These are phyloP conservation scores for Fusarium sp. DNA, from an alignment of 2,329 filamentous ascomycete genomes.

Conservation along the genomic window DNA sequence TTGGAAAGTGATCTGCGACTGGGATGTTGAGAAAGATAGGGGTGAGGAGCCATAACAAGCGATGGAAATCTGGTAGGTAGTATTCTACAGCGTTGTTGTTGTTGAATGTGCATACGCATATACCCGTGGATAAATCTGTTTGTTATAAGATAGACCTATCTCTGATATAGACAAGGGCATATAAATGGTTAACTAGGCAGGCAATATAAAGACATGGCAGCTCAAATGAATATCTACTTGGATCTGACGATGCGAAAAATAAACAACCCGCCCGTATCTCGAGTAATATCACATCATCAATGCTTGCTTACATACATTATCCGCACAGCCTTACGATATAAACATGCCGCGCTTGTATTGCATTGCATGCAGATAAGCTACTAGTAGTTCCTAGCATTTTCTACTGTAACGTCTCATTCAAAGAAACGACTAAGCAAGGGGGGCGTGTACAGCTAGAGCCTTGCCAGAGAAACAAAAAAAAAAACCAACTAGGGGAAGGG, in stretches of 20 bases:
- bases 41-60: constrained; percentile 17
- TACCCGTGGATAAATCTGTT: constrained; percentile 19
- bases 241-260: not conserved
- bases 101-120: constrained; percentile 25
- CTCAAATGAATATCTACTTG: not conserved
- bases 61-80: constrained; percentile 23
- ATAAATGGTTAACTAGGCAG: not conserved
- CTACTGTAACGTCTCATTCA: constrained; percentile 22
- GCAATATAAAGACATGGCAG: not conserved
- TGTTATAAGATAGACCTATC: constrained; percentile 3
- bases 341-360: not conserved
- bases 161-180: constrained; percentile 26
- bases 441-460: constrained; percentile 26
- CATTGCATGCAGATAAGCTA: constrained; percentile 27
- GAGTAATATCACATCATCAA: not conserved
- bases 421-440: constrained; percentile 30
- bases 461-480: constrained; percentile 4
- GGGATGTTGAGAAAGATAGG: constrained; percentile 15
- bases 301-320: not conserved
- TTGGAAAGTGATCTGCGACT: constrained; percentile 26
- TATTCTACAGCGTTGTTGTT: constrained; percentile 29
- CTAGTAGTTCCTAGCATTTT: constrained; percentile 1
- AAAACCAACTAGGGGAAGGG: constrained; percentile 16
- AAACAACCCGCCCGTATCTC: not conserved
- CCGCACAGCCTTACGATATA: constrained; percentile 12